A percentile compares a stretch with the other conserved stretches of the same genome.
Conservation (phyloP, 441 rosid species). For the Gossypium trilobum region DNA sequence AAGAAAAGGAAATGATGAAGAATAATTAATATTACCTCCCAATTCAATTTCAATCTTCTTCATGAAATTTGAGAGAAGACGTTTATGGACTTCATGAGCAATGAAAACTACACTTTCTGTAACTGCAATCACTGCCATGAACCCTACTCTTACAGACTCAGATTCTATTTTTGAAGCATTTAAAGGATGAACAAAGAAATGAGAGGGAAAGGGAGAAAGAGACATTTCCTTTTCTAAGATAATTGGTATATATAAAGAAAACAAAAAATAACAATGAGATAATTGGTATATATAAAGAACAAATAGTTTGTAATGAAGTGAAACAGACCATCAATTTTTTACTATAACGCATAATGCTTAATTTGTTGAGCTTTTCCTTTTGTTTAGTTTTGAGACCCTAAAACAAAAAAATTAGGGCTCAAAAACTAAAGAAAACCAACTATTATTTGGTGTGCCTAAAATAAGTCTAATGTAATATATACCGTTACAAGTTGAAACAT, state of each 20-base stretch:
- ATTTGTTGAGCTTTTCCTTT: background rate
- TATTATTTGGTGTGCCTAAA: background rate
- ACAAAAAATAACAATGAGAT: too few species aligned
- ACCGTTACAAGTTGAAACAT: background rate
- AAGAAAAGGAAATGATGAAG: background rate
- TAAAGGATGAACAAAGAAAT: slow-evolving; percentile 12
- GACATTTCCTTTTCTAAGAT: background rate
- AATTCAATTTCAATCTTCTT: slow-evolving; percentile 54
- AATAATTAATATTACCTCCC: slow-evolving; percentile 18
- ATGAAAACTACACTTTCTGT: slow-evolving; percentile 63
- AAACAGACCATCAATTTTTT: background rate
- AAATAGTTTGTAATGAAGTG: background rate
- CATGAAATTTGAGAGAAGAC: slow-evolving; percentile 71
- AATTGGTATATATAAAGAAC: too few species aligned
- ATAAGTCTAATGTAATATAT: background rate
- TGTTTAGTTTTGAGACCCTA: too few species aligned
- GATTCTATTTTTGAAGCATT: slow-evolving; percentile 25
- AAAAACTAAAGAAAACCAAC: too few species aligned
- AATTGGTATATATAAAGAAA: too few species aligned
- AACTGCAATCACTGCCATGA: slow-evolving; percentile 63
- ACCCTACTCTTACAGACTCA: slow-evolving; percentile 32
- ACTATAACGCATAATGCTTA: background rate
- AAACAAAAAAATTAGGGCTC: too few species aligned
- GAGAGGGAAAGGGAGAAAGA: background rate
- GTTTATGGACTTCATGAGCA: slow-evolving; percentile 52